Conservation (phyloP, 2,329 filamentous ascomycete genomes). For the Trichoderma hamatum region DNA sequence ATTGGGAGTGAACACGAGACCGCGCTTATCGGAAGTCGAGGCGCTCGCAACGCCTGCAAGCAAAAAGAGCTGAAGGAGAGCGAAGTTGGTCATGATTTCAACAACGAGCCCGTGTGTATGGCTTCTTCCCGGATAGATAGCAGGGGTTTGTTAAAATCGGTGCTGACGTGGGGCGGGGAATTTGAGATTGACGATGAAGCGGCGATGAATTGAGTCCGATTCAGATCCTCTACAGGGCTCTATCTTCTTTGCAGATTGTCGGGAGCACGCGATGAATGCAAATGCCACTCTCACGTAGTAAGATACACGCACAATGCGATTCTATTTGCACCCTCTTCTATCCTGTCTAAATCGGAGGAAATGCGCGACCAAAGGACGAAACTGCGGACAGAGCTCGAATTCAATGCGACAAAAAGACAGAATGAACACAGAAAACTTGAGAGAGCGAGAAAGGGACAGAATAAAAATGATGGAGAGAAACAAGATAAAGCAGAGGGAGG, state of each 20-base stretch:
- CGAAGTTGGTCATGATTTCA: background rate
- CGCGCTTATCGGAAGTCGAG: constrained; percentile 61
- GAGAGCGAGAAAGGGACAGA: background rate
- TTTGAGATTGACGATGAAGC: constrained; percentile 3
- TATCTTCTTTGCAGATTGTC: background rate
- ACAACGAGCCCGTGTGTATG: background rate
- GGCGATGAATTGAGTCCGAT: background rate
- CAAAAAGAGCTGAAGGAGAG: constrained; percentile 28
- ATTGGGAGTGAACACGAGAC: constrained; percentile 69
- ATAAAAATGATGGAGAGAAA: background rate
- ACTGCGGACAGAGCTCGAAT: background rate
- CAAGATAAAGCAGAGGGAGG: background rate
- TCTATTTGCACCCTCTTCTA: background rate
- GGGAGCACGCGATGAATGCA: background rate
- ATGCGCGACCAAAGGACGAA: background rate
- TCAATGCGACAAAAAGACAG: background rate
- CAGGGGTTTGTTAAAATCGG: background rate
- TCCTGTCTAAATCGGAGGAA: background rate
- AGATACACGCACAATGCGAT: background rate
- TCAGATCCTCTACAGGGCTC: background rate
- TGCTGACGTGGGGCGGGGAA: constrained; percentile 3
- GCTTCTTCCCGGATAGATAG: background rate
- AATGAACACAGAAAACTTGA: background rate
- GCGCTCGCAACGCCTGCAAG: constrained; percentile 35
- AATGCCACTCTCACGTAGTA: background rate